A percentile compares a stretch with the other conserved stretches of the same genome.
phyloP scores from a whole-genome alignment of 331 rosid genomes.

The Quercus lobata region DNA sequence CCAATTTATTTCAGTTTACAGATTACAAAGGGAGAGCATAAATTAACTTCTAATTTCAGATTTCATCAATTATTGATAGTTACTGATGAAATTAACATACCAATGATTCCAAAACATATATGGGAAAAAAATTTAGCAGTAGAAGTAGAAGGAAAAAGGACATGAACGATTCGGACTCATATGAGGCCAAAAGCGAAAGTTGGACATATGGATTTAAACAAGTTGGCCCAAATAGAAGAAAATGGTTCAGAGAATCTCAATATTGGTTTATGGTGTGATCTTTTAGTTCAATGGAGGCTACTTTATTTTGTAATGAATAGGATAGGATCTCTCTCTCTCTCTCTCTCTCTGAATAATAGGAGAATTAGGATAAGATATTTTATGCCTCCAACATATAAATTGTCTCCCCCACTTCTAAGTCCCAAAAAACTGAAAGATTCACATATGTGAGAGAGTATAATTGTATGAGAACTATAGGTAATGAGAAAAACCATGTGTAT shows the following conservation, averaged over 20 bases:
- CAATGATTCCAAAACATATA: not conserved
- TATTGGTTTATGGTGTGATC: not conserved
- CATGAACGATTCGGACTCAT: not conserved
- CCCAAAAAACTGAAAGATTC: too few relatives aligned
- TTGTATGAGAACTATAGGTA: too few relatives aligned
- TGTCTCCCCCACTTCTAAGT: too few relatives aligned
- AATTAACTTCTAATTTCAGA: not conserved
- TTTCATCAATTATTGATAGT: not conserved
- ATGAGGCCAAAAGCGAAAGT: conserved; percentile 13
- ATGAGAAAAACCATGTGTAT: too few relatives aligned
- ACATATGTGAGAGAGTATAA: too few relatives aligned
- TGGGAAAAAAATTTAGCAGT: too few relatives aligned
- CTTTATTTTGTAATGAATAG: too few relatives aligned
- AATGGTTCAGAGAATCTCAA: conserved; percentile 11
- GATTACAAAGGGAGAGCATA: not conserved
- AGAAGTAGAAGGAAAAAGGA: not conserved
- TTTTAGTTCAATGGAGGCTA: not conserved
- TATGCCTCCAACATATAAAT: too few relatives aligned
- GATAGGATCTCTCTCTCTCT: too few relatives aligned
- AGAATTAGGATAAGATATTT: too few relatives aligned
- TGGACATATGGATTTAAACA: not conserved
- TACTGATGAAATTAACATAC: not conserved
- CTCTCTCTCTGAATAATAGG: too few relatives aligned
- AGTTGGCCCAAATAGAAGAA: conserved; percentile 8
- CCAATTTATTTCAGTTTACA: too few relatives aligned